Percentiles rank a stretch among this genome's conserved stretches.
These are phyloP conservation scores for Papiliotrema fonsecae DNA, from an alignment of 1,284 basidiomycete species.

Conservation along the genomic window DNA sequence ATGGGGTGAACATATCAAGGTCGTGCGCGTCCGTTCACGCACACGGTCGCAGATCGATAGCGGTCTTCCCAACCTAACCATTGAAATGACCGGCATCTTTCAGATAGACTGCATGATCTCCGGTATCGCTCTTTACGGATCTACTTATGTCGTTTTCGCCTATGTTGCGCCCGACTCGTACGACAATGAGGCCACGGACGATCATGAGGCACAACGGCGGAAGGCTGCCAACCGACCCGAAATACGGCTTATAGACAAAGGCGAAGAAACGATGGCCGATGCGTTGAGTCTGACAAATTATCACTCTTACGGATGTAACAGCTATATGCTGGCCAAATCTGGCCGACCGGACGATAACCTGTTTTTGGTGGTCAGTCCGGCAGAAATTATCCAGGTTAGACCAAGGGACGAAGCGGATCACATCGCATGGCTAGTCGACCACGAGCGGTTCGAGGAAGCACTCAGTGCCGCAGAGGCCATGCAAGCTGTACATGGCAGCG, in stretches of 20 bases:
- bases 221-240: constrained; percentile 84
- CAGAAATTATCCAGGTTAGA: constrained; percentile 77
- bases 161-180: constrained; percentile 55
- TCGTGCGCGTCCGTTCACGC: constrained; percentile 66
- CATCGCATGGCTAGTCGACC: constrained; percentile 86
- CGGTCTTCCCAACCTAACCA: constrained; percentile 42
- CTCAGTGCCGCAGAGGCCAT: constrained; percentile 72
- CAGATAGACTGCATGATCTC: constrained; percentile 94
- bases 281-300: constrained; percentile 73
- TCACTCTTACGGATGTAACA: constrained; percentile 84
- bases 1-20: constrained; percentile 93
- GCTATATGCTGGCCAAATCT: constrained; percentile 65
- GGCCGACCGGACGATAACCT: constrained; percentile 43
- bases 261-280: constrained; percentile 85
- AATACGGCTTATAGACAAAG: constrained; percentile 83
- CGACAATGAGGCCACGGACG: constrained; percentile 63
- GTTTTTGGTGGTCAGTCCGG: constrained; percentile 77
- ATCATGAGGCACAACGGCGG: constrained; percentile 66
- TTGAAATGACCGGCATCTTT: constrained; percentile 87
- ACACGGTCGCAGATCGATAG: constrained; percentile 46
- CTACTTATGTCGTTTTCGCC: constrained; percentile 77
- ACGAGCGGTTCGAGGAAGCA: constrained; percentile 81
- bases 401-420: constrained; percentile 86
- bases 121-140: constrained; percentile 71
- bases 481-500: constrained; percentile 47